Evolutionary conservation across 495 filamentous ascomycete species (phyloP).

Genomic region (Evansstolkia leycettana): DNA sequence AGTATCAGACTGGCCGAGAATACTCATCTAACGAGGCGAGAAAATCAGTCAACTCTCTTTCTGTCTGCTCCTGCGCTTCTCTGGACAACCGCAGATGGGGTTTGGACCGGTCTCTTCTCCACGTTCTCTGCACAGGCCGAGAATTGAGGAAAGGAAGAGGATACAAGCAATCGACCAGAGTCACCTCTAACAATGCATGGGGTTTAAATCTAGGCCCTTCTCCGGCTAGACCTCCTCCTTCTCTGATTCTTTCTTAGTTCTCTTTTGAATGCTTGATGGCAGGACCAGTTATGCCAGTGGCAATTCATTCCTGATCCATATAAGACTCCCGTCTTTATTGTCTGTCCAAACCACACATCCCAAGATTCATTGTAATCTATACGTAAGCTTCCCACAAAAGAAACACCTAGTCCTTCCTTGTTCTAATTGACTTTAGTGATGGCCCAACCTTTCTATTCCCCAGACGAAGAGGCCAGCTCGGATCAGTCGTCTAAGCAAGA

Average conservation of each 20-base stretch:
- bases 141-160: not conserved
- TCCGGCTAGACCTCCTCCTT: slow-evolving; percentile 12
- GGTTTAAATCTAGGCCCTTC: slow-evolving; percentile 14
- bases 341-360: not conserved
- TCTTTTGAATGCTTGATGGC: slow-evolving; percentile 10
- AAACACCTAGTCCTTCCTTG: not conserved
- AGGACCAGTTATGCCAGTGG: slow-evolving; percentile 5
- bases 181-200: slow-evolving; percentile 10
- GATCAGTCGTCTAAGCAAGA: slow-evolving; percentile 11
- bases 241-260: slow-evolving; percentile 9
- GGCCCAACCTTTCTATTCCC: slow-evolving; percentile 18
- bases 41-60: slow-evolving; percentile 1
- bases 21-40: slow-evolving; percentile 1
- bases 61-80: slow-evolving; percentile 2
- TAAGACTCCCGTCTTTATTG: slow-evolving; percentile 2
- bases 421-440: slow-evolving; percentile 13
- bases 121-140: not conserved
- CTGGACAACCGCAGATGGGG: not conserved
- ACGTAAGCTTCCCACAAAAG: slow-evolving; percentile 8
- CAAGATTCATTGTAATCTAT: not conserved
- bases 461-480: slow-evolving; percentile 16
- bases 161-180: not conserved
- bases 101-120: not conserved
- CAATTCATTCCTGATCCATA: slow-evolving; percentile 3
- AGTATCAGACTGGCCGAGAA: slow-evolving; percentile 5